A percentile compares a stretch with the other conserved stretches of the same genome.
Conservation (phyloP, 495 filamentous ascomycete species). For the Aspergillus diversus region DNA sequence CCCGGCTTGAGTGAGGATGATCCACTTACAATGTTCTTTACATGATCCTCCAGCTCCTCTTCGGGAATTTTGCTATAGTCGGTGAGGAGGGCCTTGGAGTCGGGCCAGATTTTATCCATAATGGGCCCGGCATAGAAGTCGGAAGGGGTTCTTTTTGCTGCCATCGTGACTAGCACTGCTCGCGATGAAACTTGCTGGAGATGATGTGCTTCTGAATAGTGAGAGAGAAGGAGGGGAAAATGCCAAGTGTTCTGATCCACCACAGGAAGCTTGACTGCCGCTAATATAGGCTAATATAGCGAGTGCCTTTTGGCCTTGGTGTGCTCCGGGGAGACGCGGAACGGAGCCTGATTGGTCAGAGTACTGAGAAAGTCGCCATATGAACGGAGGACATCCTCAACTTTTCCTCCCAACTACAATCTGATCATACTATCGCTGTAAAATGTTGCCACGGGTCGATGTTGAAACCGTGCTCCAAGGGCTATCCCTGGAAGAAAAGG, state of each 20-base stretch:
- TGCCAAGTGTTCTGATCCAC: slow-evolving; percentile 3
- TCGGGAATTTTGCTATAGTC: background rate
- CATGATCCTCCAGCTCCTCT: background rate
- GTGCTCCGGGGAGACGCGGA: background rate
- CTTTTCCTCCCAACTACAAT: background rate
- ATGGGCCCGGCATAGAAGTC: slow-evolving; percentile 1
- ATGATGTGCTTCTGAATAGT: background rate
- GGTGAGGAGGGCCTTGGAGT: background rate
- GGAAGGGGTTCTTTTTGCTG: background rate
- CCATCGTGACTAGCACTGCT: background rate
- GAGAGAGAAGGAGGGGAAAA: background rate
- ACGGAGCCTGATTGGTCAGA: background rate
- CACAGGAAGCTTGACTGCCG: too few relatives aligned
- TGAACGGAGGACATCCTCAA: background rate
- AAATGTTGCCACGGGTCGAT: background rate
- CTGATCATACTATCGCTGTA: background rate
- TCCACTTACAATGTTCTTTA: slow-evolving; percentile 1
- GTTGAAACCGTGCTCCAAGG: slow-evolving; percentile 2
- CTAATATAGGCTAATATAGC: too few relatives aligned
- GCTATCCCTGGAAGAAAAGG: slow-evolving; percentile 15
- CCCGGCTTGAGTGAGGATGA: too few relatives aligned
- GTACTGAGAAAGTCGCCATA: background rate
- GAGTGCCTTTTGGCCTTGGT: too few relatives aligned
- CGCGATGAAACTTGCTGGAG: background rate
- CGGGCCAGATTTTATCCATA: slow-evolving; percentile 1